Percentiles rank a stretch among this genome's conserved stretches.
These are phyloP conservation scores for Pulveroboletus frians DNA, from an alignment of 768 basidiomycete genomes.

Conservation along the genomic window DNA sequence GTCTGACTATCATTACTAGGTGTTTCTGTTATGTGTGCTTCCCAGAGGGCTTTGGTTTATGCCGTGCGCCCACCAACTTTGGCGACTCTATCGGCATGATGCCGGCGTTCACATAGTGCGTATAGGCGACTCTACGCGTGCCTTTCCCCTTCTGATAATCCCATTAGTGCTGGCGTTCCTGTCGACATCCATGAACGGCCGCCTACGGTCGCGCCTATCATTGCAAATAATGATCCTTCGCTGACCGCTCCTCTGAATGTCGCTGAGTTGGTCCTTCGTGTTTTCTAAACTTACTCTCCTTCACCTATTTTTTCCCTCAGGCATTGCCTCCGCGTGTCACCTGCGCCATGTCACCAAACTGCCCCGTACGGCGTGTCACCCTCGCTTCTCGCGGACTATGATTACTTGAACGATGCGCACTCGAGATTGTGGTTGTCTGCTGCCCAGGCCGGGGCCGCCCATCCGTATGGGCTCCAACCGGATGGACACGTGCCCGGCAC, in stretches of 20 bases:
- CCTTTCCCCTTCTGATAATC: slow-evolving; percentile 5
- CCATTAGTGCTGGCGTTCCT: background rate
- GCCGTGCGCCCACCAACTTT: background rate
- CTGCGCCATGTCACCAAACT: background rate
- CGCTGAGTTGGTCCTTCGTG: slow-evolving; percentile 11
- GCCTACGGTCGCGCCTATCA: background rate
- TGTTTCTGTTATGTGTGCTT: background rate
- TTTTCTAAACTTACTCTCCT: background rate
- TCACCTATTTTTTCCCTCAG: slow-evolving; percentile 4
- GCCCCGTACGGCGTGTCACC: too few relatives aligned
- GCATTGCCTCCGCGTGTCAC: background rate
- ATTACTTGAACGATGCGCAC: background rate
- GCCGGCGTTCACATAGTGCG: slow-evolving; percentile 6
- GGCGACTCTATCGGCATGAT: background rate
- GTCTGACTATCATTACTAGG: slow-evolving; percentile 1
- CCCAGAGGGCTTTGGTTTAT: background rate
- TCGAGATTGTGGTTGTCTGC: background rate
- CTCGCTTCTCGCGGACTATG: background rate
- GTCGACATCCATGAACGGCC: background rate
- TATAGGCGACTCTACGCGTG: background rate
- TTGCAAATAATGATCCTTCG: background rate
- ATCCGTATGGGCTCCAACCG: background rate
- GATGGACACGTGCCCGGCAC: background rate
- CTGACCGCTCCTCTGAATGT: background rate
- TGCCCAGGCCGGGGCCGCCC: background rate